Conservation (phyloP, 345 rosid genomes). For the Euclidium syriacum region DNA sequence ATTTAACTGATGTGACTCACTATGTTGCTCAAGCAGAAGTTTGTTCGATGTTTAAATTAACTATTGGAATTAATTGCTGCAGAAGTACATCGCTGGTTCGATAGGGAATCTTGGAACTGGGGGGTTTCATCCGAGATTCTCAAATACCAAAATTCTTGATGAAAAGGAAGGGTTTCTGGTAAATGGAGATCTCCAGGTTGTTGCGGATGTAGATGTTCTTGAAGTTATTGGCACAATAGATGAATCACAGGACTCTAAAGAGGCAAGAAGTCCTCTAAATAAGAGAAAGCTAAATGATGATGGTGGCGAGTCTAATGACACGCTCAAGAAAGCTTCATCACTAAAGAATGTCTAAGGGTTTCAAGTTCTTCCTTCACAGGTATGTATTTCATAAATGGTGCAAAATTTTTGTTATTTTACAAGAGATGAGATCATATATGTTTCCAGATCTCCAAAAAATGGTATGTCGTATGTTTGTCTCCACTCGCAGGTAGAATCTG, state of each 20-base stretch:
- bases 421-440: background rate
- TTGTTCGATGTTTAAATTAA: background rate
- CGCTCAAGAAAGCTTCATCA: background rate
- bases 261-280: background rate
- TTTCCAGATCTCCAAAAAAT: too few relatives aligned
- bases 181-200: conserved; percentile 47
- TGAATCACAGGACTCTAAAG: background rate
- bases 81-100: background rate
- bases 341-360: background rate
- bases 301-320: background rate
- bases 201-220: conserved; percentile 49
- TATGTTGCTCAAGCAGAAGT: too few relatives aligned
- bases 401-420: too few relatives aligned
- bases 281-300: background rate
- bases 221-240: background rate
- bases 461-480: too few relatives aligned
- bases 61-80: background rate
- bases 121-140: background rate
- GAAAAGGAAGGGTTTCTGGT: conserved; percentile 26
- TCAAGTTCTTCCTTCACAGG: background rate
- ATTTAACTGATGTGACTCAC: too few relatives aligned
- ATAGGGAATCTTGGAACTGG: background rate
- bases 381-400: background rate
- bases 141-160: background rate
- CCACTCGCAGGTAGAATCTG: background rate